Evolutionary conservation across 371 early-diverging fungal species (phyloP).

Genomic region (Lichtheimia ornata): DNA sequence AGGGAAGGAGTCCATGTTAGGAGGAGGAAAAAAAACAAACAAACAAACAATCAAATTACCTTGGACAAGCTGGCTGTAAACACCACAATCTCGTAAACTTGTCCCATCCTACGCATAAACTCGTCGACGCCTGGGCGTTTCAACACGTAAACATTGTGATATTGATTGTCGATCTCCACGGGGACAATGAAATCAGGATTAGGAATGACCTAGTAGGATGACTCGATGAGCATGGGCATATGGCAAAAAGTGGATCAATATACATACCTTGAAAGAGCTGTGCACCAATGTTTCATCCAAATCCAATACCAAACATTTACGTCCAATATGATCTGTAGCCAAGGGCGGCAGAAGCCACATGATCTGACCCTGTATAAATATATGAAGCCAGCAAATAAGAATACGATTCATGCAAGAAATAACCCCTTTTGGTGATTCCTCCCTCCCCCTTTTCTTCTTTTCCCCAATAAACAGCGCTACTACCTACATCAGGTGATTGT

Average conservation of each 20-base stretch:
- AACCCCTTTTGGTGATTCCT: neutral
- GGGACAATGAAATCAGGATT: conserved; percentile 86
- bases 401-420: neutral
- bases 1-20: neutral
- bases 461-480: neutral
- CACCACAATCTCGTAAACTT: conserved; percentile 91
- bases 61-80: conserved; percentile 95
- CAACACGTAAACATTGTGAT: conserved; percentile 92
- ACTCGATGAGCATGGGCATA: neutral
- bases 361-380: conserved; percentile 7
- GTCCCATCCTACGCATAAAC: conserved; percentile 85
- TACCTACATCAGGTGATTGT: conserved; percentile 17
- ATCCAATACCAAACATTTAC: conserved; percentile 64
- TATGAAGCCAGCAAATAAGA: neutral
- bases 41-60: too few relatives aligned
- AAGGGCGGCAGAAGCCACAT: conserved; percentile 40
- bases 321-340: conserved; percentile 34
- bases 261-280: conserved; percentile 57
- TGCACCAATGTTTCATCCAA: conserved; percentile 69
- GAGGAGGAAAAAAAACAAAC: neutral
- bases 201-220: conserved; percentile 59
- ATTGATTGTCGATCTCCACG: conserved; percentile 87
- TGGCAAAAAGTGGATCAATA: too few relatives aligned
- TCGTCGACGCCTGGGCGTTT: conserved; percentile 95
- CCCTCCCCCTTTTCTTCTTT: too few relatives aligned